Base-by-base conservation (phyloP, 2,329 filamentous ascomycete species). In the Colletotrichum viniferum region DNA sequence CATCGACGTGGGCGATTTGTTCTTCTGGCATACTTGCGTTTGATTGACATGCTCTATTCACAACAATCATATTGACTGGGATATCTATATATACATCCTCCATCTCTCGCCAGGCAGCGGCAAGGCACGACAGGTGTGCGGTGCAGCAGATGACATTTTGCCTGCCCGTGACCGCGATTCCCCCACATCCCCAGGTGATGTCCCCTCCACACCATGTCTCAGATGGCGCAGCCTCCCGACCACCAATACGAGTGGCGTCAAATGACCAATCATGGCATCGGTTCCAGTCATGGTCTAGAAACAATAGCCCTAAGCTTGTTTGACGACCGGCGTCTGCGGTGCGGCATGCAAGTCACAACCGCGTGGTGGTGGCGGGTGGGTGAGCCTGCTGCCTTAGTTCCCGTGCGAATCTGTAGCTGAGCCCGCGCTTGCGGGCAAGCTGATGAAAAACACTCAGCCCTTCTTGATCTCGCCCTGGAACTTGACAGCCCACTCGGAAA, bases 401-500 rank as follows among this genome's bases (percentile, higher is more conserved):
- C 70, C 64, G 69, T 12, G n/a, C 62, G 62, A 43, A 43, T 58
- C 55, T 68, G 28, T 14, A 73, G 64, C 36, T 34, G 32, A 68
- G 21, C 48, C 34, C 52, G 55, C 58, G 34, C 43, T 73, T 9
- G 43, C 18, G 56, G 34, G 12, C 52, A 24, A 34, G 34, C 61
- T 34, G 24, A 30, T 32, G n/a, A 21, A 28, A 43, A 30, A 38
- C 67, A 52, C 38, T 76, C 71, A 68, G 24, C 77, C 80, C 80
- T 88, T 89, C 77, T 87, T 89, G 16, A 91, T 87, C 77, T 90
- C 87, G 36, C 82, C 79, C 79, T 88, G 87, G 77, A 91, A 92
- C 77, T 88, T 90, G 13, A 86, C 87, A n/a, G 89, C 91, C 96
- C 96, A 98, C 18, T 90, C 87, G 0, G 92, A 94, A 81, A 97